These are phyloP conservation scores for Gryganskiella cystojenkinii DNA, from an alignment of 192 early-diverging fungal genomes.

Conservation along the genomic window DNA sequence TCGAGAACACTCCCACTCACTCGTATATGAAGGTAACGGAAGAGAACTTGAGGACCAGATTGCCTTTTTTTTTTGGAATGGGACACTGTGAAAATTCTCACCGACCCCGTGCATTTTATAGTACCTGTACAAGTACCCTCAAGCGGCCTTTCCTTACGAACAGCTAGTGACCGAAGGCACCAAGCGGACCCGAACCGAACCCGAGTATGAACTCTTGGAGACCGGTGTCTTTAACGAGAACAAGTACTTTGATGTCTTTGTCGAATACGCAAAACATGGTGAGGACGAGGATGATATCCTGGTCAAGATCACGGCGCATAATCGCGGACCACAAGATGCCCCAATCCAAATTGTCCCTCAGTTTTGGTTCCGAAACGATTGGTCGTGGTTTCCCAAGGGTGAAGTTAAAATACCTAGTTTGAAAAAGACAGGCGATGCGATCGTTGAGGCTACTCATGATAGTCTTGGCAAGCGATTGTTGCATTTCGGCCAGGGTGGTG, in stretches of 20 bases:
- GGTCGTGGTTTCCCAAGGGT: conserved; percentile 38
- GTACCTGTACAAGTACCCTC: conserved; percentile 51
- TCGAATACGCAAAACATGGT: conserved; percentile 46
- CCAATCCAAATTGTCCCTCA: conserved; percentile 35
- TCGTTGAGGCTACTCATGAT: conserved; percentile 28
- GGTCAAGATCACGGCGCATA: conserved; percentile 49
- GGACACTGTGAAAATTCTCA: too few species aligned
- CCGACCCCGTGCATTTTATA: too few species aligned
- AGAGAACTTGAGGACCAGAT: too few species aligned
- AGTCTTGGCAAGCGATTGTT: conserved; percentile 24
- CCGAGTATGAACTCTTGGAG: conserved; percentile 43
- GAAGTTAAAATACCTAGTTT: conserved; percentile 23
- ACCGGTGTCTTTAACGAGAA: conserved; percentile 41
- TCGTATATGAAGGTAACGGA: conserved; percentile 55
- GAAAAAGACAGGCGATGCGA: conserved; percentile 12
- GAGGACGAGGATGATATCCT: conserved; percentile 38
- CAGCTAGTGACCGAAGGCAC: conserved; percentile 24
- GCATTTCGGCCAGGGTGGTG: conserved; percentile 27
- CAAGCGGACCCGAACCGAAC: conserved; percentile 7
- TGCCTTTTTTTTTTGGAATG: not conserved
- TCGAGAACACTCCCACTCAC: conserved; percentile 45
- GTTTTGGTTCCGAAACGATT: conserved; percentile 46
- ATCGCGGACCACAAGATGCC: conserved; percentile 31
- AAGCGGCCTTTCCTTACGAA: conserved; percentile 43
- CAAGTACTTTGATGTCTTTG: conserved; percentile 55